A percentile compares a stretch with the other conserved stretches of the same genome.
Conservation (phyloP, 225 moss, liverwort and hornwort species). For the Sphagnum tenellum region DNA sequence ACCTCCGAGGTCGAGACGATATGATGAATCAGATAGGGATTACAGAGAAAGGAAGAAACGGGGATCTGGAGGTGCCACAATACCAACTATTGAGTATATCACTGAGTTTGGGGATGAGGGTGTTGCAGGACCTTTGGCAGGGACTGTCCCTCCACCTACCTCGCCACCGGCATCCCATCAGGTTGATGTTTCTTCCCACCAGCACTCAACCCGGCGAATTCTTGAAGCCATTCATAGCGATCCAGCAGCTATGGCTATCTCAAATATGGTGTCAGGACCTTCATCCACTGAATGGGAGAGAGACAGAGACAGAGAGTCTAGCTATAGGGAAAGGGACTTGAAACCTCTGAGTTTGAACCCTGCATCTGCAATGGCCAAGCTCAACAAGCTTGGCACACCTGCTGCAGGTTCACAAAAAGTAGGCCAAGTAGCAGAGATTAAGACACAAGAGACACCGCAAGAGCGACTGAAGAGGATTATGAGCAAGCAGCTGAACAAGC, state of each 20-base stretch:
- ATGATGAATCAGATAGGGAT: constrained; percentile 44
- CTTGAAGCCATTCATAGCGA: constrained; percentile 97
- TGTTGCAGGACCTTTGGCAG: constrained; percentile 58
- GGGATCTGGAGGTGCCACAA: constrained; percentile 44
- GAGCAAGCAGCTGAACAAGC: constrained; percentile 97
- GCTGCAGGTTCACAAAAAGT: constrained; percentile 39
- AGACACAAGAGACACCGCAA: constrained; percentile 80
- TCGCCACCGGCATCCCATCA: constrained; percentile 61
- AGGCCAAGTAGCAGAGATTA: constrained; percentile 40
- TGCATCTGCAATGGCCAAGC: constrained; percentile 86
- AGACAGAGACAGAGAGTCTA: not conserved
- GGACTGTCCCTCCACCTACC: constrained; percentile 58
- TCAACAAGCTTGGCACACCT: constrained; percentile 62
- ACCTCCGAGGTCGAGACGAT: constrained; percentile 64
- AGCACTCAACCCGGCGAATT: constrained; percentile 67
- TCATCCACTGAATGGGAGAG: constrained; percentile 63
- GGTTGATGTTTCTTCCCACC: constrained; percentile 12
- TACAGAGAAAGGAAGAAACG: constrained; percentile 47
- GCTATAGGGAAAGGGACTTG: constrained; percentile 54
- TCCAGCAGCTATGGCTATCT: constrained; percentile 65
- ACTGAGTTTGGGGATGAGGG: constrained; percentile 88
- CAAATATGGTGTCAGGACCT: constrained; percentile 51
- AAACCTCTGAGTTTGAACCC: constrained; percentile 38
- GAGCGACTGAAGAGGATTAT: constrained; percentile 93
- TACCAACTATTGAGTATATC: constrained; percentile 93